A percentile compares a stretch with the other conserved stretches of the same genome.
Evolutionary conservation across 75 land plant genomes (phyloP).

Genomic region (Pinus albicaulis): DNA sequence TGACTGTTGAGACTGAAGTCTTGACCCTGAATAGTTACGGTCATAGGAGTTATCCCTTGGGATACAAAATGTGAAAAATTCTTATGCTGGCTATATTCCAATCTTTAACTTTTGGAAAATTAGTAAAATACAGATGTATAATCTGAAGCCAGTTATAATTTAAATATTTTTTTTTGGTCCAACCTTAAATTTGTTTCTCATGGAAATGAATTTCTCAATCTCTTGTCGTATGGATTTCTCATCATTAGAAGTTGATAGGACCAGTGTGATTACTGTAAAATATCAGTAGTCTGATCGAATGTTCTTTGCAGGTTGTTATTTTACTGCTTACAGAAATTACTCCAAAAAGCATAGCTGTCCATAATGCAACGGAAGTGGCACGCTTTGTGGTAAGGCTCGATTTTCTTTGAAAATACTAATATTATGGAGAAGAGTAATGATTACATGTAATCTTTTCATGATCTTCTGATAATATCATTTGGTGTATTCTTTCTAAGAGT

Average conservation of each 20-base stretch:
- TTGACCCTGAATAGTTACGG: background rate
- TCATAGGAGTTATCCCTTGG: background rate
- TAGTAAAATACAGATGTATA: background rate
- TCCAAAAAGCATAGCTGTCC: conserved; percentile 91
- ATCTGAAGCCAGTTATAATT: too few relatives aligned
- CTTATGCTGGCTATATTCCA: background rate
- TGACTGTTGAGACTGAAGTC: background rate
- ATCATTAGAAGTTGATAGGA: too few relatives aligned
- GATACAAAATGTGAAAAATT: background rate
- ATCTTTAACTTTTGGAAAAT: background rate
- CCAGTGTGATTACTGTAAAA: background rate
- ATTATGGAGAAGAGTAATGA: background rate
- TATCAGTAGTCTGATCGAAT: conserved; percentile 10
- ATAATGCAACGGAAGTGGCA: conserved; percentile 33
- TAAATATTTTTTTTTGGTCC: too few relatives aligned
- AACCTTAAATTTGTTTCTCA: too few relatives aligned
- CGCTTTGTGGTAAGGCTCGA: conserved; percentile 6
- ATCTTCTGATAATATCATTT: background rate
- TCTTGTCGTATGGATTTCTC: too few relatives aligned
- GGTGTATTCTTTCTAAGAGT: background rate
- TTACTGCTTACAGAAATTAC: conserved; percentile 91
- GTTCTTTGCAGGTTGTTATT: conserved; percentile 48
- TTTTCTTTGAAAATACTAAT: background rate
- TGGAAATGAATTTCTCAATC: too few relatives aligned
- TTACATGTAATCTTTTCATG: background rate